Percentiles rank a stretch among this genome's conserved stretches.
Conservation (phyloP, 352 stramenopile species). For the Phytophthora multivora region DNA sequence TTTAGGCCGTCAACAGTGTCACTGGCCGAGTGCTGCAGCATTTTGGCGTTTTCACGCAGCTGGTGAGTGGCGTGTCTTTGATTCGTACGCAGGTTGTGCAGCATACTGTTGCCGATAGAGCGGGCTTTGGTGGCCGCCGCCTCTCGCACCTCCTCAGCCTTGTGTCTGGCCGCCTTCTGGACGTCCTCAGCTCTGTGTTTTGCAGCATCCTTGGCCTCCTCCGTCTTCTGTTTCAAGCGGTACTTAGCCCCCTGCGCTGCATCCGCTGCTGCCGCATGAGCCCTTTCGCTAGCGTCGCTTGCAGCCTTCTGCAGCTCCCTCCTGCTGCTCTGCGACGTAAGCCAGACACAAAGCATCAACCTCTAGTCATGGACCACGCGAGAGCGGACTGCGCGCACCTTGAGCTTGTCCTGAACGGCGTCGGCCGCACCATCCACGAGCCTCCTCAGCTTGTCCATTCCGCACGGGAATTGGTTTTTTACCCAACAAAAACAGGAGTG, state of each 20-base stretch:
- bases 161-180: conserved; percentile 16
- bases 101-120: conserved; percentile 32
- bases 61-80: conserved; percentile 43
- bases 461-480: background rate
- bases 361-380: background rate
- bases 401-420: conserved; percentile 33
- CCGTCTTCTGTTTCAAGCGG: conserved; percentile 11
- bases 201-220: conserved; percentile 15
- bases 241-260: conserved; percentile 21
- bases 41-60: conserved; percentile 43
- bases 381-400: conserved; percentile 15
- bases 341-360: background rate
- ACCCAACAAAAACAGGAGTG: conserved; percentile 18
- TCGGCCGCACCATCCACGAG: conserved; percentile 16
- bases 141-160: conserved; percentile 28
- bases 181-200: conserved; percentile 14
- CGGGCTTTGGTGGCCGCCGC: conserved; percentile 32
- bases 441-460: conserved; percentile 36
- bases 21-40: conserved; percentile 42
- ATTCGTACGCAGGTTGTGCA: conserved; percentile 58
- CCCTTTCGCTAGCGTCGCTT: conserved; percentile 8
- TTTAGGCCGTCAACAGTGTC: conserved; percentile 39
- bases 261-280: conserved; percentile 4
- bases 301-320: conserved; percentile 20
- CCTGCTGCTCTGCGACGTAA: conserved; percentile 10